These are phyloP conservation scores for Capronia americana DNA, from an alignment of 2,329 filamentous ascomycete genomes.

Conservation along the genomic window DNA sequence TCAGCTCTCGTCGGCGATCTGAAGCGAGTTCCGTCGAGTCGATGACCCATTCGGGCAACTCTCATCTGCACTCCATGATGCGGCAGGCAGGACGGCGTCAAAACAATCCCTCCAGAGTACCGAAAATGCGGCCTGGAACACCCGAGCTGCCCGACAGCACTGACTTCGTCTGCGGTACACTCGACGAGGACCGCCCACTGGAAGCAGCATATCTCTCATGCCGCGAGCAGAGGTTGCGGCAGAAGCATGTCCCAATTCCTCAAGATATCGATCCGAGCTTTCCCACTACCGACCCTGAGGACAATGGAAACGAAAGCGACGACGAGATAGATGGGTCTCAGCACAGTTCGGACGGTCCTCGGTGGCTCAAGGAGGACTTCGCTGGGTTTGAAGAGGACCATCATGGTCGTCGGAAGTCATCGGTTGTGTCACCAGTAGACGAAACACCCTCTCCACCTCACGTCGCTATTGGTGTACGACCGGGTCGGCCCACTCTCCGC, in stretches of 20 bases:
- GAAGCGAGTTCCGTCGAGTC: slow-evolving; percentile 62
- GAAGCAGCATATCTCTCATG: slow-evolving; percentile 91
- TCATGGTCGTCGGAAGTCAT: slow-evolving; percentile 52
- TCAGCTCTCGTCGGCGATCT: slow-evolving; percentile 55
- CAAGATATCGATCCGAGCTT: slow-evolving; percentile 98
- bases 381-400: slow-evolving; percentile 66
- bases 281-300: slow-evolving; percentile 89
- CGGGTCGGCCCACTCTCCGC: slow-evolving; percentile 29
- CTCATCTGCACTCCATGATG: slow-evolving; percentile 33
- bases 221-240: slow-evolving; percentile 78
- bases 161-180: slow-evolving; percentile 97
- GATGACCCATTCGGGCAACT: slow-evolving; percentile 25
- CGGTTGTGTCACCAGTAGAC: slow-evolving; percentile 59
- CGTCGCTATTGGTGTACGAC: slow-evolving; percentile 50
- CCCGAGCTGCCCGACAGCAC: slow-evolving; percentile 94
- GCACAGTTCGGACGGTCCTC: slow-evolving; percentile 60
- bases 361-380: slow-evolving; percentile 75
- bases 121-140: slow-evolving; percentile 69
- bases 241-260: slow-evolving; percentile 82
- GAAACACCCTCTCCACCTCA: slow-evolving; percentile 69
- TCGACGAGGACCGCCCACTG: slow-evolving; percentile 93
- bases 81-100: slow-evolving; percentile 18
- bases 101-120: slow-evolving; percentile 24
- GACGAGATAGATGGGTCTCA: slow-evolving; percentile 62
- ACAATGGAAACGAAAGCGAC: slow-evolving; percentile 77